Evolutionary conservation across 352 stramenopile species (phyloP), one percentile per base, ranked within the genome.

Genomic region (Globisporangium spiculum): DNA sequence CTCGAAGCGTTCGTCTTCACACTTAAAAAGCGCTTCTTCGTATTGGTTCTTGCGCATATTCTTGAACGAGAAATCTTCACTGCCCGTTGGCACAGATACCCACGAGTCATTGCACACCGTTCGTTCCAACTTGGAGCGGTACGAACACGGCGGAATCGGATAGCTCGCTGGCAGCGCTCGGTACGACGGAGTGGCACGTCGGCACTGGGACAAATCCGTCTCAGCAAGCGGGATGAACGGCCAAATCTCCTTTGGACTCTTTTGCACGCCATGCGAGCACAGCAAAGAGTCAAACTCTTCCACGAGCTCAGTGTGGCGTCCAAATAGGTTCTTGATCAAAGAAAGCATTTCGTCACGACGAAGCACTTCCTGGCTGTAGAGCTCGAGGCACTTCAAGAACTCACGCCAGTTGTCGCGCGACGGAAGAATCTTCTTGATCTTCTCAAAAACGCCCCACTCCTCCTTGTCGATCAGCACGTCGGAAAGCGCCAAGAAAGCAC

Each of bases 31-130:
- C 7, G 94, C 92, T 75, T 99, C 98, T 74, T 99, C 98, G 73
- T 99, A 99, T 67, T 98, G 93, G 75, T 99, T 99, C 68, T 98
- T 98, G 41, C 98, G 93, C 96, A 99, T 99, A 73, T 99, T 98
- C 80, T 97, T 98, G 71, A 97, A 98, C n/a, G 92, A 98, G 68
- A 98, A 99, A 66, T 99, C 97, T 78, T 99, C 98, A 75, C 92
- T 99, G 22, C 98, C 98, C 20, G 98, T 98, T 24, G 98, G 98
- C 10, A 99, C 89, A 38, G 90, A 98, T 1, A 99, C 97, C 97
- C 97, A 99, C 55, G 93, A 81, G 80, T 98, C 91, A 76, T 99
- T 99, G 68, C 97, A 94, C 26, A 98, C 88, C 60, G 91, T 85
- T 12, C 84, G 78, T 60, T 99, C 96, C 5, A 95, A 92, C 66